Evolutionary conservation across 2,329 filamentous ascomycete genomes (phyloP), one percentile per base, ranked within the genome.

Genomic region (Tolypocladium ovalisporum): DNA sequence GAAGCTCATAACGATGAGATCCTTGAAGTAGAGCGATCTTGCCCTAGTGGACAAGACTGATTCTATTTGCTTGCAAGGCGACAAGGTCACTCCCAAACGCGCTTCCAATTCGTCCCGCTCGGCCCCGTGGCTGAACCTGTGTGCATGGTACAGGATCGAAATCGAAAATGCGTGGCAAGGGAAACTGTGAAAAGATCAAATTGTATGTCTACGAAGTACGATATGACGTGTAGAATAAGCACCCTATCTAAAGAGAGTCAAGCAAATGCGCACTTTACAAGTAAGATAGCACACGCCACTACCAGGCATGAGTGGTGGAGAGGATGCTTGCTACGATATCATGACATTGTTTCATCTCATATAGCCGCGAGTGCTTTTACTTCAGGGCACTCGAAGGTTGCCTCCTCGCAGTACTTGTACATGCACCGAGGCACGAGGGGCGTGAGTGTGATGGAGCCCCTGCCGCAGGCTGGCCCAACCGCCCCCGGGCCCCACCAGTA

Each of bases 11-110:
- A 42, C 54, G 56, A 54, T 56, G 57, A 58, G 54, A 56, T 54
- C 76, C 78, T 17, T 81, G 2, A 34, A 52, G 7, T 32, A 37
- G 40, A 35, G n/a, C 9, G 13, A 37, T 55, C 39, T 32, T 35
- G 34, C 32, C 40, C 51, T 47, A 54, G 61, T 36, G 52, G 52
- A 42, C 24, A 52, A 59, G 59, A 60, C 62, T 64, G 63, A 64
- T 59, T 56, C 22, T 54, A 32, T 37, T 54, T 54, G 37, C 22
- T 52, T 57, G 55, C 55, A 39, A 64, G 59, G 56, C 52, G 37
- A 57, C 51, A 51, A 51, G 29, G 47, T n/a, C 27, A 51, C 29
- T 34, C 7, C 17, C 29, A n/a, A 22, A 19, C 29, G 19, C 29
- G 19, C 10, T 13, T 35, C 29, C 22, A 22, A n/a, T n/a, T 12